Evolutionary conservation across 2,329 filamentous ascomycete genomes (phyloP).

Genomic region (Diaporthe caulivora): DNA sequence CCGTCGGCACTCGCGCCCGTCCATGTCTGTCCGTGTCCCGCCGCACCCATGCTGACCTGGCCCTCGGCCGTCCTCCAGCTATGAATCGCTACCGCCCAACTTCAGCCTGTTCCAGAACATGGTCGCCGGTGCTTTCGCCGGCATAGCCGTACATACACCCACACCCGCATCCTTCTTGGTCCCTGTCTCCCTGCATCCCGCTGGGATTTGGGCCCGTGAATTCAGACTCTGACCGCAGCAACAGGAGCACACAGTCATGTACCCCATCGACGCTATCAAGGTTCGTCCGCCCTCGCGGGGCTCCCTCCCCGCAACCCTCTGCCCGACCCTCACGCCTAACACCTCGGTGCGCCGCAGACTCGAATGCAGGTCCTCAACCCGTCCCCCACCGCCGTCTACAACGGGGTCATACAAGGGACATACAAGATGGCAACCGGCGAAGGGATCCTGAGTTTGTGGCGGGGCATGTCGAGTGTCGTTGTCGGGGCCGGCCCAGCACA

Average conservation of each 20-base stretch:
- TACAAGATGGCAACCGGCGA: conserved; percentile 92
- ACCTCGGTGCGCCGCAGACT: conserved; percentile 69
- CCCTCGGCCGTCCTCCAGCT: conserved; percentile 60
- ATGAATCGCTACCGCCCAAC: conserved; percentile 94
- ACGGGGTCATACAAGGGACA: conserved; percentile 90
- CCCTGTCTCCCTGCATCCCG: not conserved
- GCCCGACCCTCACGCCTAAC: conserved; percentile 15
- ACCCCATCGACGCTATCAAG: conserved; percentile 98
- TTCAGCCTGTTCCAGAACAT: conserved; percentile 96
- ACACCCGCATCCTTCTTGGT: not conserved
- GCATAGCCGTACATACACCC: conserved; percentile 80
- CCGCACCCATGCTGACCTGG: conserved; percentile 39
- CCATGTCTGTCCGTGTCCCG: not conserved
- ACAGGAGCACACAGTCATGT: conserved; percentile 99
- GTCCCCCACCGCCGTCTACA: conserved; percentile 83
- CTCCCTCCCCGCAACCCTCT: conserved; percentile 40
- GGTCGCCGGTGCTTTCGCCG: conserved; percentile 95
- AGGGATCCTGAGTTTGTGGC: conserved; percentile 92
- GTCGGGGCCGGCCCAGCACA: conserved; percentile 98
- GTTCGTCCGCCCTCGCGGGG: conserved; percentile 59
- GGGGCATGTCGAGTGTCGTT: conserved; percentile 95
- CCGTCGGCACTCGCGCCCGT: not conserved
- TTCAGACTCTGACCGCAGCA: conserved; percentile 31
- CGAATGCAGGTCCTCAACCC: conserved; percentile 98
- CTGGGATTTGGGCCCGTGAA: conserved; percentile 33